Conservation (phyloP, 306 rosid species). For the Oxytropis ochrocephala region DNA sequence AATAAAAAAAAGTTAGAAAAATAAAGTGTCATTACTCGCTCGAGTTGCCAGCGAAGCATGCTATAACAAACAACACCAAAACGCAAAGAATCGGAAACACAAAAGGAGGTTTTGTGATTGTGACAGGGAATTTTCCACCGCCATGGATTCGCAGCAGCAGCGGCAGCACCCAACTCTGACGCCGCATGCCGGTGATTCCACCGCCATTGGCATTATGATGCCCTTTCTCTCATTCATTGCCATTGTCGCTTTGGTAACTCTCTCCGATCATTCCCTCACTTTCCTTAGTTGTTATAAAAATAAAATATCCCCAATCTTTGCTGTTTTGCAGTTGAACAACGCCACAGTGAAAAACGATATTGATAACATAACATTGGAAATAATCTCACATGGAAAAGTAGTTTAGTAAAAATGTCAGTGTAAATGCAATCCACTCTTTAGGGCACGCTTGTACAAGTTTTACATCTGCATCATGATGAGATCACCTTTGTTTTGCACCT, state of each 20-base stretch:
- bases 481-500: not conserved
- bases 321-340: not conserved
- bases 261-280: not conserved
- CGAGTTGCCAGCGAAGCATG: too few relatives aligned
- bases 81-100: not conserved
- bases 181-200: constrained; percentile 23
- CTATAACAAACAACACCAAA: too few relatives aligned
- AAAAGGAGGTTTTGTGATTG: too few relatives aligned
- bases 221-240: constrained; percentile 37
- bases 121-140: not conserved
- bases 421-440: not conserved
- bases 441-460: not conserved
- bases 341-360: not conserved
- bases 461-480: not conserved
- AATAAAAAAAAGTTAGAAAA: too few relatives aligned
- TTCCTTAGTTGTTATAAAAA: not conserved
- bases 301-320: not conserved
- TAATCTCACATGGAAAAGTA: not conserved
- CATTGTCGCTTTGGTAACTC: constrained; percentile 44
- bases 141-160: constrained; percentile 57
- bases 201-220: constrained; percentile 22
- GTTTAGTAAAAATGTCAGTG: not conserved
- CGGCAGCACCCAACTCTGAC: not conserved
- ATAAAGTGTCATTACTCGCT: too few relatives aligned
- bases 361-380: not conserved